A percentile compares a stretch with the other conserved stretches of the same genome.
These are phyloP conservation scores for Trichoderma koningii DNA, from an alignment of 2,329 filamentous ascomycete species.

Conservation along the genomic window DNA sequence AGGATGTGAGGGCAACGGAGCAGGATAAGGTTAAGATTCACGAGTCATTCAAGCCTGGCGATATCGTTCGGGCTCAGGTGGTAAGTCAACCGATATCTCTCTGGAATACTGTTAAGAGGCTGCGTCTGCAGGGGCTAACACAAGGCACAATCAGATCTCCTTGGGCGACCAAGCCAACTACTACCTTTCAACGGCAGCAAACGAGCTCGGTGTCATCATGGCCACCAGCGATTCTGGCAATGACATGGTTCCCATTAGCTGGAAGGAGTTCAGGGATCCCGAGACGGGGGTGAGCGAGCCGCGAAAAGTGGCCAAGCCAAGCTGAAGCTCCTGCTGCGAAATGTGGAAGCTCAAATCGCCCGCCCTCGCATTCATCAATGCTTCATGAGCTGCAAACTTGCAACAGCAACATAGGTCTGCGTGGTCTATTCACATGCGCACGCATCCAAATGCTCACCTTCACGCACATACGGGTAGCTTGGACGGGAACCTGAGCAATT, in stretches of 20 bases:
- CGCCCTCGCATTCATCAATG: neutral
- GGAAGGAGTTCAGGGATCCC: conserved; percentile 90
- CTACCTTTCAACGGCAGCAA: conserved; percentile 88
- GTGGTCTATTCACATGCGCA: neutral
- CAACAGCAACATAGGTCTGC: neutral
- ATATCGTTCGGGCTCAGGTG: conserved; percentile 85
- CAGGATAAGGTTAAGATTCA: conserved; percentile 92
- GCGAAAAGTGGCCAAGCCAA: conserved; percentile 90
- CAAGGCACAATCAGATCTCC: conserved; percentile 61
- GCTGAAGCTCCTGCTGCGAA: conserved; percentile 18
- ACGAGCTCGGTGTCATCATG: conserved; percentile 92
- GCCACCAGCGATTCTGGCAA: conserved; percentile 85
- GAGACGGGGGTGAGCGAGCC: conserved; percentile 74
- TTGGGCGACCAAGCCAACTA: conserved; percentile 93
- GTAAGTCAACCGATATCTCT: conserved; percentile 49
- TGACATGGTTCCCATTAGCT: conserved; percentile 88
- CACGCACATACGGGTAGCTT: neutral
- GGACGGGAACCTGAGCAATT: neutral
- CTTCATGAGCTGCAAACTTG: neutral
- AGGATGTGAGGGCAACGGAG: conserved; percentile 93
- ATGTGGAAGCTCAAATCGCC: neutral
- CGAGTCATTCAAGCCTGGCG: conserved; percentile 88
- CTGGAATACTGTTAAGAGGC: neutral
- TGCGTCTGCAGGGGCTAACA: neutral
- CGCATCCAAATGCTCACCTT: neutral